A percentile compares a stretch with the other conserved stretches of the same genome.
Conservation (phyloP, 2,329 filamentous ascomycete species). For the Microcyclosporella mali region DNA sequence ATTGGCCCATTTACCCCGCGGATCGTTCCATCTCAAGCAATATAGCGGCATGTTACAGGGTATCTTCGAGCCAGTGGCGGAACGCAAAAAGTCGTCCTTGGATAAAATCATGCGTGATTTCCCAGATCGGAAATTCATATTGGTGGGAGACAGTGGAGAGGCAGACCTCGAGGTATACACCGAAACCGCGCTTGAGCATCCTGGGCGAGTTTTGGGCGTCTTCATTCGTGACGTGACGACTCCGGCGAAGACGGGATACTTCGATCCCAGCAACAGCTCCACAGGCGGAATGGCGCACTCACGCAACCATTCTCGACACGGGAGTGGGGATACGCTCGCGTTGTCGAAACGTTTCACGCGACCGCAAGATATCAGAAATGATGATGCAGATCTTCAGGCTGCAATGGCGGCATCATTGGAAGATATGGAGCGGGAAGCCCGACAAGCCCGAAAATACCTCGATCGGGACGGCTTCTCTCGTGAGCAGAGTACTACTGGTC, state of each 20-base stretch:
- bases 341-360: slow-evolving; percentile 29
- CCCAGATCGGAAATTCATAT: slow-evolving; percentile 77
- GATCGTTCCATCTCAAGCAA: slow-evolving; percentile 91
- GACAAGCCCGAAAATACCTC: slow-evolving; percentile 30
- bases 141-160: slow-evolving; percentile 93
- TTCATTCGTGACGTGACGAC: slow-evolving; percentile 97
- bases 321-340: slow-evolving; percentile 27
- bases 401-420: slow-evolving; percentile 44
- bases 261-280: slow-evolving; percentile 56
- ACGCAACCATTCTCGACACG: slow-evolving; percentile 26
- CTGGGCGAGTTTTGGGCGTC: slow-evolving; percentile 73
- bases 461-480: slow-evolving; percentile 30
- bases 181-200: slow-evolving; percentile 79
- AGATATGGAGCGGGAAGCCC: slow-evolving; percentile 38
- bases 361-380: slow-evolving; percentile 35
- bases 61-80: slow-evolving; percentile 94
- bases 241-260: slow-evolving; percentile 61
- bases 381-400: slow-evolving; percentile 43
- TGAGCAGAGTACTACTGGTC: not conserved
- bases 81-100: slow-evolving; percentile 83
- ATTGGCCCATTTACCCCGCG: slow-evolving; percentile 70
- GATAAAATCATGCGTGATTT: slow-evolving; percentile 85
- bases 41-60: slow-evolving; percentile 97
- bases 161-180: slow-evolving; percentile 97
- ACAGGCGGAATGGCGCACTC: slow-evolving; percentile 26